These are phyloP conservation scores for Boechera stricta DNA, from an alignment of 345 rosid species.

Conservation along the genomic window DNA sequence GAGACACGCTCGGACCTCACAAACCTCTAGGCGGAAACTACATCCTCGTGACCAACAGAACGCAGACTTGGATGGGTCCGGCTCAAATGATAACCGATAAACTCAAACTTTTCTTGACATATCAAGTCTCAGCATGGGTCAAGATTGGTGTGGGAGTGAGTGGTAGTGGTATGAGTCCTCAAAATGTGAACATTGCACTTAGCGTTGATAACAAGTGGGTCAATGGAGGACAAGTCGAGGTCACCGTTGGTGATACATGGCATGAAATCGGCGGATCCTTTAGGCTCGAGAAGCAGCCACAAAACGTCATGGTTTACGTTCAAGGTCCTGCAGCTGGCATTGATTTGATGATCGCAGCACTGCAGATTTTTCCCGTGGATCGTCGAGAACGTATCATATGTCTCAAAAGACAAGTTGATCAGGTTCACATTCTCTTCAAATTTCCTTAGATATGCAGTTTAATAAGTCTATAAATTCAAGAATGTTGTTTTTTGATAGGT, in stretches of 20 bases:
- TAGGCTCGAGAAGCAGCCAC: conserved; percentile 82
- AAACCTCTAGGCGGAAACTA: conserved; percentile 68
- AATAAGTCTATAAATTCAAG: not conserved
- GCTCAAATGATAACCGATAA: conserved; percentile 84
- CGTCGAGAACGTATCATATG: conserved; percentile 64
- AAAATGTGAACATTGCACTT: conserved; percentile 77
- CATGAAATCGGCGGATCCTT: conserved; percentile 84
- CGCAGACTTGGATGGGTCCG: conserved; percentile 97
- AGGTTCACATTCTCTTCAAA: conserved; percentile 49
- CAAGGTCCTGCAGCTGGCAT: conserved; percentile 86
- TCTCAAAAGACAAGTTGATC: conserved; percentile 64
- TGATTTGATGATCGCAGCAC: conserved; percentile 74
- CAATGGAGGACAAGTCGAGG: conserved; percentile 88
- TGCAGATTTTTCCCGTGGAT: conserved; percentile 79
- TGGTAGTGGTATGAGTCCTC: conserved; percentile 51
- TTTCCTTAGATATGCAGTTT: not conserved
- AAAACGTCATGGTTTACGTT: conserved; percentile 76
- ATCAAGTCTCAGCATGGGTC: conserved; percentile 93
- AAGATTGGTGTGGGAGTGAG: conserved; percentile 61
- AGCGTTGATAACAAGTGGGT: conserved; percentile 85
- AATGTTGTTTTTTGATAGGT: conserved; percentile 55
- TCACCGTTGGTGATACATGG: conserved; percentile 64
- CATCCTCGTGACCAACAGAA: conserved; percentile 73
- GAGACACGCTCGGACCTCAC: conserved; percentile 73
- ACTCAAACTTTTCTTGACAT: conserved; percentile 73